Evolutionary conservation across 257 asterid genomes (phyloP), one percentile per base, ranked within the genome.

Genomic region (Ehretia macrophylla): DNA sequence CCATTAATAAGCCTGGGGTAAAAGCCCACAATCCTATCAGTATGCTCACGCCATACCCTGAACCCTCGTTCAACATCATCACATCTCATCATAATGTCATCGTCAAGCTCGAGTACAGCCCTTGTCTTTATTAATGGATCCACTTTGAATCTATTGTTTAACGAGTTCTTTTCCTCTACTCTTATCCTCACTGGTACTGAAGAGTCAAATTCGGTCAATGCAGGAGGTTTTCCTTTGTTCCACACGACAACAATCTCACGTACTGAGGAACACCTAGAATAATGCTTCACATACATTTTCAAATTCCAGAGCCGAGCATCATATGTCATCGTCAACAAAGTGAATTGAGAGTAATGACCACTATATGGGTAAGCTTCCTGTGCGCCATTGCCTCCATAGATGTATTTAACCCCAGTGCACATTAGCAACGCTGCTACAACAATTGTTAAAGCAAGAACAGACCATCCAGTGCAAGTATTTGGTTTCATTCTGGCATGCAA

Each of bases 281-380:
- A 93, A 66, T 93, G 97, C 65, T 86, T 77, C 56, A 93, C 63
- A 12, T 73, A 89, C 94, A 89, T 89, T 46, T 86, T 81, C 76
- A 89, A 71, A 48, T 93, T 93, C 99, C 99, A 93, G 8, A 89
- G 77, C 11, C 99, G 95, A 14, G 99, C 99, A 19, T 89, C 96
- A 14, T 84, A 89, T 5, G 97, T 89, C 99, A 93, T 93, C 20
- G 99, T 80, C 51, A 93, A 42, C 39, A 93, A 65, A 0, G 99
- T 89, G 77, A 93, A 93, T 64, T 93, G 91, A 32, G 99, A 93
- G 81, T 83, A 86, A 65, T 75, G 83, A 40, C 84, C 96, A 5
- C 77, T 59, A 49, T 83, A 27, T 0, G 76, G 76, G 75, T 89
- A 93, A 11, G 99, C 81, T 71, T 86, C 95, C 80, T 93, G 82